Conservation (phyloP, 2,329 filamentous ascomycete genomes). For the Diaporthe ilicicola region DNA sequence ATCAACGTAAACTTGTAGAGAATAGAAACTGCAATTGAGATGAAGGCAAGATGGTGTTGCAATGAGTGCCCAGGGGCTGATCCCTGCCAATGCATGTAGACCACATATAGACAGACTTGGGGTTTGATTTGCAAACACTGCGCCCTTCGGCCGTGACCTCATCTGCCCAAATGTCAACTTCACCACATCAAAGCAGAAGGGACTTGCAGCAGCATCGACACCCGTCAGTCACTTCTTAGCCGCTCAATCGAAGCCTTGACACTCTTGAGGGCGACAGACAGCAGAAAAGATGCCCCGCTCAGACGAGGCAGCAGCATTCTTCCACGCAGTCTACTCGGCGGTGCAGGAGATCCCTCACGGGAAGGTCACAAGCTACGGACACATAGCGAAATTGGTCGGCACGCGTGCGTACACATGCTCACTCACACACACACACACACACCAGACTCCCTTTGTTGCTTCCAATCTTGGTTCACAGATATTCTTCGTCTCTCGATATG, state of each 20-base stretch:
- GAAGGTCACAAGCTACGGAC: constrained; percentile 87
- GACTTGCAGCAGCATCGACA: too few species aligned
- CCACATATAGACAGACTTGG: too few species aligned
- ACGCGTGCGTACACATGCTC: constrained; percentile 64
- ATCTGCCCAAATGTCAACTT: neutral
- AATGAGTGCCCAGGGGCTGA: neutral
- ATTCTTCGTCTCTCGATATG: too few species aligned
- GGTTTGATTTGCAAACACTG: neutral
- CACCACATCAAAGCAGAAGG: neutral
- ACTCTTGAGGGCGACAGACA: fast-evolving
- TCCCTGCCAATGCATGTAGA: neutral
- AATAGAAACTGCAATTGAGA: neutral
- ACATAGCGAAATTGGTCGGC: constrained; percentile 77
- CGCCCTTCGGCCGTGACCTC: constrained; percentile 9
- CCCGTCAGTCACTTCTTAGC: neutral
- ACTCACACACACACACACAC: too few species aligned
- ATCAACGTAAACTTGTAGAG: neutral
- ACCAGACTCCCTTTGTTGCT: too few species aligned
- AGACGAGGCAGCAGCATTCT: constrained; percentile 80
- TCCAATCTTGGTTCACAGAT: neutral
- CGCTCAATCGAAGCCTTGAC: neutral
- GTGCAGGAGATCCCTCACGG: constrained; percentile 86
- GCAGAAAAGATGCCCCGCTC: constrained; percentile 69
- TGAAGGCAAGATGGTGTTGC: neutral
- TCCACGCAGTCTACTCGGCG: constrained; percentile 79